These are phyloP conservation scores for Dinochytrium kinnereticum DNA, from an alignment of 371 early-diverging fungal genomes.

Conservation along the genomic window DNA sequence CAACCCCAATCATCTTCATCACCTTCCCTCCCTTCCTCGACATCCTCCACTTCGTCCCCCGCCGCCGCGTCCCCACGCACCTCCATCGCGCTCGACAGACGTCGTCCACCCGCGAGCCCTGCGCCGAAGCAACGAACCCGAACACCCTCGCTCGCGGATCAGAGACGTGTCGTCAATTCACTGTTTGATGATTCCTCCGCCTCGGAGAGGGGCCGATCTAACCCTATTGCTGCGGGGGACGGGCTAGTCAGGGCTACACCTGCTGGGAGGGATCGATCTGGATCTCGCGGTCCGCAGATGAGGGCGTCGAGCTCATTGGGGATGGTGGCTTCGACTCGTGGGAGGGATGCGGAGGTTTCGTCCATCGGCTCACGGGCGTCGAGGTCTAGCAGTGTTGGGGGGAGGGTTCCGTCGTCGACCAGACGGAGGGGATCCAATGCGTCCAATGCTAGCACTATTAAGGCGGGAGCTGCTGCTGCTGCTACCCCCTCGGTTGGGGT, in stretches of 20 bases:
- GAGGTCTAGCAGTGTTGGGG: background rate
- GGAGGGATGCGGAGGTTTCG: background rate
- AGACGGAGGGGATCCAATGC: background rate
- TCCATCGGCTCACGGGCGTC: background rate
- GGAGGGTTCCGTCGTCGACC: too few relatives aligned
- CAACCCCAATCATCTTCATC: too few relatives aligned
- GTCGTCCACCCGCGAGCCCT: background rate
- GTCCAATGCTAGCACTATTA: background rate
- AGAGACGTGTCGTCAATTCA: conserved; percentile 1
- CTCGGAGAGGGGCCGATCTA: background rate
- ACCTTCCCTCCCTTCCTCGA: too few relatives aligned
- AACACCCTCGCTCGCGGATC: background rate
- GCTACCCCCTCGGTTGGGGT: background rate
- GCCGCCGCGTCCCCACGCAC: background rate
- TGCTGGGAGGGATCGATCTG: too few relatives aligned
- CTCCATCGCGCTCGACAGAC: background rate
- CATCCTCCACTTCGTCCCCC: background rate
- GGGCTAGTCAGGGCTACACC: background rate
- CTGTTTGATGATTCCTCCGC: conserved; percentile 1
- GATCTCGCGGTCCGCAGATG: background rate
- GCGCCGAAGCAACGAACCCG: background rate
- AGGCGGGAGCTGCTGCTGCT: too few relatives aligned
- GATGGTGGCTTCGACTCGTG: too few relatives aligned
- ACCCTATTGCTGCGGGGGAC: too few relatives aligned
- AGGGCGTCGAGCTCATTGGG: too few relatives aligned